Percentiles rank a stretch among this genome's conserved stretches.
These are phyloP conservation scores for Colletotrichum cuscutae DNA, from an alignment of 2,329 filamentous ascomycete species.

Conservation along the genomic window DNA sequence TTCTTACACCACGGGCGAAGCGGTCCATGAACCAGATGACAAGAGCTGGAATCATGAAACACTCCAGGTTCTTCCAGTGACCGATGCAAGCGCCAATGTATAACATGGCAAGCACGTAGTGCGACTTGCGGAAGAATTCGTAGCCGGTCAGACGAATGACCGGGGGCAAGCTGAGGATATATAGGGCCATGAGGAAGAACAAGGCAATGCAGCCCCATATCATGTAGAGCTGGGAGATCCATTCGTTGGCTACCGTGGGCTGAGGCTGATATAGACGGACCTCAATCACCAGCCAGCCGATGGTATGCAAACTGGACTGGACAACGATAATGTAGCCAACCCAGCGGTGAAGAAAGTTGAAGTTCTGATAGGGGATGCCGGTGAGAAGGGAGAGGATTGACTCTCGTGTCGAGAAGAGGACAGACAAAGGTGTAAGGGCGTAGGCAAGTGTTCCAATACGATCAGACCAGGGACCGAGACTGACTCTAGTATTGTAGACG, in stretches of 20 bases:
- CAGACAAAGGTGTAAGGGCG: constrained; percentile 76
- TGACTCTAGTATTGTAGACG: constrained; percentile 71
- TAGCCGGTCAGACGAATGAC: constrained; percentile 76
- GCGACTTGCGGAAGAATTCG: constrained; percentile 80
- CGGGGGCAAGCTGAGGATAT: constrained; percentile 64
- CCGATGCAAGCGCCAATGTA: constrained; percentile 82
- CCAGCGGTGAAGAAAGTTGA: constrained; percentile 84
- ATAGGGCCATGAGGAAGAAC: constrained; percentile 69
- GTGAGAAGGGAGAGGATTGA: constrained; percentile 76
- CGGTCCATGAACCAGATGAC: constrained; percentile 74
- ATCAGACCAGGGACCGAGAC: constrained; percentile 75
- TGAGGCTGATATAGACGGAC: constrained; percentile 77
- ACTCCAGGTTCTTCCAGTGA: constrained; percentile 76
- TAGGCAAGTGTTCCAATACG: constrained; percentile 78
- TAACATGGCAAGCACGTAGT: constrained; percentile 78
- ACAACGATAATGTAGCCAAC: constrained; percentile 77
- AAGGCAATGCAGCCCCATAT: constrained; percentile 79
- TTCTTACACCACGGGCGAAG: constrained; percentile 65
- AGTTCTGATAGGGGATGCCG: constrained; percentile 79
- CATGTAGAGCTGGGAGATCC: constrained; percentile 74
- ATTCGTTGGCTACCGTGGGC: constrained; percentile 65
- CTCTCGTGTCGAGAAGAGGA: constrained; percentile 75
- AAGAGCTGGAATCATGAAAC: constrained; percentile 75
- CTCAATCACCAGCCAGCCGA: constrained; percentile 77
- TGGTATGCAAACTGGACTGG: constrained; percentile 75